Evolutionary conservation across 1,284 basidiomycete genomes (phyloP).

Genomic region (Bjerkandera adusta): DNA sequence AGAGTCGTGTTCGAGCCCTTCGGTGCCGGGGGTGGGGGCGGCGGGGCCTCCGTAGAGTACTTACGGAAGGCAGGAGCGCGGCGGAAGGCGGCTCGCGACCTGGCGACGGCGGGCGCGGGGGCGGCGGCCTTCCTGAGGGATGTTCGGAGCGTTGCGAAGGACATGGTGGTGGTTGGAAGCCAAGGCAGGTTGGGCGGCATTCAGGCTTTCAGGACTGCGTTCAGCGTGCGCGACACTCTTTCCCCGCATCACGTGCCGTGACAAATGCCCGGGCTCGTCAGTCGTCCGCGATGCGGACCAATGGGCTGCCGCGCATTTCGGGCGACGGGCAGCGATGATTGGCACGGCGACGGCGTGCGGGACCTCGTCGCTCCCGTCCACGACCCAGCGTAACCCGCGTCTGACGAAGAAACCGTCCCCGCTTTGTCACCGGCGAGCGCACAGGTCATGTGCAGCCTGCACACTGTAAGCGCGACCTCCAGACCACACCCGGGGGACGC

Average conservation of each 20-base stretch:
- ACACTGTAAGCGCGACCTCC: no score
- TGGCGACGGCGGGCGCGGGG: constrained; percentile 33
- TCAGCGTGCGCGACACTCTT: constrained; percentile 5
- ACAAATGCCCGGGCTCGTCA: constrained; percentile 8
- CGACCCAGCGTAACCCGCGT: no score
- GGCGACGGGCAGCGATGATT: neutral
- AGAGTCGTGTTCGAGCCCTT: constrained; percentile 51
- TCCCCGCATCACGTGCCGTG: constrained; percentile 15
- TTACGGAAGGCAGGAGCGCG: constrained; percentile 45
- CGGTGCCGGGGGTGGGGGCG: constrained; percentile 36
- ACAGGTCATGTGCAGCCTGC: no score
- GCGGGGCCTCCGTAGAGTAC: constrained; percentile 54
- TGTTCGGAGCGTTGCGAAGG: constrained; percentile 45
- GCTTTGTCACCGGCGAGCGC: no score
- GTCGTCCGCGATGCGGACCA: neutral
- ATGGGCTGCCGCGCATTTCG: constrained; percentile 1
- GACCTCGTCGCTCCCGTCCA: neutral
- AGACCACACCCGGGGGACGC: no score
- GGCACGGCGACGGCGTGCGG: neutral
- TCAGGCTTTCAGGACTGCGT: neutral
- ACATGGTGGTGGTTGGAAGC: constrained; percentile 36
- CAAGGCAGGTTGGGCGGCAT: neutral
- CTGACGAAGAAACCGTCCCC: no score
- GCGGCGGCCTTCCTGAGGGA: constrained; percentile 43
- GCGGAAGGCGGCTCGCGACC: constrained; percentile 26